Evolutionary conservation across 2,329 filamentous ascomycete species (phyloP).

Genomic region (Raffaelea albimanens): DNA sequence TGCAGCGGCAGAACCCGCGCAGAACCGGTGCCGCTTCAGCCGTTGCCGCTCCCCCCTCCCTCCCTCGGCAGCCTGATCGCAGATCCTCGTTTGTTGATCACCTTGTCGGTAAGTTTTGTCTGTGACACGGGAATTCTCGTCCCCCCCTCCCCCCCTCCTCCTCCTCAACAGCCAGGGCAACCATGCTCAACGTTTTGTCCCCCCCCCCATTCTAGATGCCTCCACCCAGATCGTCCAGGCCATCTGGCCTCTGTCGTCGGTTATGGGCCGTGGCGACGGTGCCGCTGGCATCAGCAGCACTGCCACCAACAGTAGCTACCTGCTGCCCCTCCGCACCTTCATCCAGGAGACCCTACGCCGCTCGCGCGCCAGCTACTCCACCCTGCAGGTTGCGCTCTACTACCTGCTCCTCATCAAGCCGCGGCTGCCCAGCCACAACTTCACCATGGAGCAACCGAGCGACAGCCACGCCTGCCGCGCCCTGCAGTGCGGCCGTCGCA

Average conservation of each 20-base stretch:
- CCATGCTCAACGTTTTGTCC: slow-evolving; percentile 12
- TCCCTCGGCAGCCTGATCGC: slow-evolving; percentile 81
- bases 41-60: slow-evolving; percentile 60
- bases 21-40: slow-evolving; percentile 46
- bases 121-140: too few relatives aligned
- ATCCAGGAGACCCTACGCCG: slow-evolving; percentile 95
- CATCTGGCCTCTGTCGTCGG: slow-evolving; percentile 89
- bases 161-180: neutral
- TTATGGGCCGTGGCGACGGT: slow-evolving; percentile 63
- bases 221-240: slow-evolving; percentile 95
- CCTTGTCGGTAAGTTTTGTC: slow-evolving; percentile 75
- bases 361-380: slow-evolving; percentile 95
- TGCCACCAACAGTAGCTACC: slow-evolving; percentile 22
- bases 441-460: slow-evolving; percentile 74
- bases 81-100: slow-evolving; percentile 94
- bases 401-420: slow-evolving; percentile 92
- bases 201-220: slow-evolving; percentile 58
- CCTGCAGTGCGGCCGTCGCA: slow-evolving; percentile 89
- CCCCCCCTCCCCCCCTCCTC: neutral
- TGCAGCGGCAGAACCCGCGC: slow-evolving; percentile 56
- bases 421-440: slow-evolving; percentile 73
- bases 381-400: slow-evolving; percentile 90
- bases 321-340: slow-evolving; percentile 85
- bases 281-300: slow-evolving; percentile 50
- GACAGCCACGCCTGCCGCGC: slow-evolving; percentile 66